Conservation (phyloP, 129 eudicot species). For the Helianthus tuberosus region DNA sequence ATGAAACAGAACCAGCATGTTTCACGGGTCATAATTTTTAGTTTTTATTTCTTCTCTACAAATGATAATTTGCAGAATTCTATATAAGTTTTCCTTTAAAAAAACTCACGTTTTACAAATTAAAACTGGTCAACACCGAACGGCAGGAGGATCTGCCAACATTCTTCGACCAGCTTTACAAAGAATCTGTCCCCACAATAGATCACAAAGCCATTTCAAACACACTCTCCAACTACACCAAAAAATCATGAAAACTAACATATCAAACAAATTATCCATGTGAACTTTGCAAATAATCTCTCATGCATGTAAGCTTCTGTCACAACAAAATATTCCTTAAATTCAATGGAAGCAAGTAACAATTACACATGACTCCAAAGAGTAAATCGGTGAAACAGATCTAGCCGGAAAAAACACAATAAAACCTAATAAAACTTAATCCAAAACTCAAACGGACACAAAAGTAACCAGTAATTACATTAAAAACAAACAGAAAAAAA, state of each 20-base stretch:
- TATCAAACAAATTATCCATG: not conserved
- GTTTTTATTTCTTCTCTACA: not conserved
- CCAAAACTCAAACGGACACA: too few relatives aligned
- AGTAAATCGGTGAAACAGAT: slow-evolving; percentile 2
- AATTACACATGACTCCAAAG: not conserved
- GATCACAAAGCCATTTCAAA: not conserved
- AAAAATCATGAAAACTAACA: not conserved
- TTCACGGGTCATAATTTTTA: not conserved
- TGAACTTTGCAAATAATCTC: not conserved
- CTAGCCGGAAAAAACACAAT: not conserved
- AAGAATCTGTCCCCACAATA: not conserved
- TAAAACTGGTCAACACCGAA: not conserved
- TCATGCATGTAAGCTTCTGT: slow-evolving; percentile 26
- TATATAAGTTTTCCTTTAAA: not conserved
- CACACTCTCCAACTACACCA: not conserved
- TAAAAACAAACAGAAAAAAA: too few relatives aligned
- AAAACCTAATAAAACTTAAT: too few relatives aligned
- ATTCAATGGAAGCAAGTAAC: not conserved
- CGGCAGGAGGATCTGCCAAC: not conserved
- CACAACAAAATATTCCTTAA: not conserved
- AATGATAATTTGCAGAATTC: not conserved
- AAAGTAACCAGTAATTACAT: too few relatives aligned
- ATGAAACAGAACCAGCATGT: not conserved
- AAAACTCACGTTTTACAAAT: not conserved
- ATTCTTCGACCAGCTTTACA: not conserved